Evolutionary conservation across 352 stramenopile species (phyloP), one percentile per base, ranked within the genome.

Genomic region (Phytopythium aichiense): DNA sequence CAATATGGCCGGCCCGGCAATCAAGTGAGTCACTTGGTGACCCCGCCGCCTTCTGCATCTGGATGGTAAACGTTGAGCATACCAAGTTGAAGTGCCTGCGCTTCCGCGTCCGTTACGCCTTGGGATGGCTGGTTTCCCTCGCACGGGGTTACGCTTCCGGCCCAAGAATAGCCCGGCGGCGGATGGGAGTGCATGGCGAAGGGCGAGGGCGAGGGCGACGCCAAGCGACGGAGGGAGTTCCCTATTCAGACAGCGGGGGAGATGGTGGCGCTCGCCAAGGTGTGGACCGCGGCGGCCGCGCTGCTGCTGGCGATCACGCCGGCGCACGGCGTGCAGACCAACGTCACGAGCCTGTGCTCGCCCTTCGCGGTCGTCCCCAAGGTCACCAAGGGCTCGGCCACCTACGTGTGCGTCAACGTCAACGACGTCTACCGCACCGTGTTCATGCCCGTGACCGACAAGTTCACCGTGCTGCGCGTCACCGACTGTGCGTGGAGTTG

Each of bases 341-440:
- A 89, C 58, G 67, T 85, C 43, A 84, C 79, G 23, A 83, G 69
- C 25, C 69, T 89, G 56, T 91, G 79, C 61, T 91, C 79, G 11
- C 79, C 82, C 22, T 76, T 72, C 23, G 69, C 72, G 22, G 72
- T 69, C 9, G 72, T 74, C 18, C 79, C 80, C 11, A 66, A 64
- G 54, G 64, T 93, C 37, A 68, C 71, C 46, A 91, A 92, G 60
- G 82, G 84, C 30, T 53, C 73, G 13, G 52, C 42, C n/a, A 91
- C 84, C 2, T 91, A 87, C 51, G 73, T 93, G 18, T 93, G 84
- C 59, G 64, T 92, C 61, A 93, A 93, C 62, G 72, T 92, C 54
- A 93, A 92, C 56, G 74, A 88, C 52, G 60, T 81, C 55, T 90
- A 86, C 58, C 82, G 84, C 61, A 78, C 77, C 4, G 72, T 93